Base-by-base conservation (phyloP, 257 asterid species). In the Plantago elongata region DNA sequence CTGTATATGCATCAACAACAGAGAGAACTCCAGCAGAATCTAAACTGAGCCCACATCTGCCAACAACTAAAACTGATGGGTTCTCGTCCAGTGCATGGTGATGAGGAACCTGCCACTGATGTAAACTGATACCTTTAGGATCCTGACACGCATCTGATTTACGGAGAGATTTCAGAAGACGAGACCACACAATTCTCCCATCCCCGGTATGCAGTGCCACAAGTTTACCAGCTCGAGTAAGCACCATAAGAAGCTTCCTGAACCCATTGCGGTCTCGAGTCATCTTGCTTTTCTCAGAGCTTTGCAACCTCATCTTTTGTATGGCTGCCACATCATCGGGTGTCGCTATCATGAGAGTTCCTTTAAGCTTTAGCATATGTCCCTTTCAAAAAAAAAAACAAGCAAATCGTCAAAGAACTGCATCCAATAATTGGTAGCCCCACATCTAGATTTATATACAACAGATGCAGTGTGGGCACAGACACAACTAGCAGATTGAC, bases 21-120 rank as follows among this genome's bases (percentile, higher is more conserved):
- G 96, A 81, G 69, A 83, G 74, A 62, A 87, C 89, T 42, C 97
- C 96, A 68, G 89, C 73, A 56, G 96, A 80, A 65, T 87, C 92
- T 64, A 74, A 67, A 69, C 66, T 66, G 64, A 17, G 64, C 30
- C 89, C 97, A 69, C 99, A 89, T 78, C 83, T 87, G 62, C 97
- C 99, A 73, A 89, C 81, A 57, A 93, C 87, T 61, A 93, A 81
- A 64, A 93, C 86, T 43, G 99, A 89, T 59, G 99, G 97, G 66
- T 92, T 83, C 76, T 89, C 94, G 64, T 92, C 95, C 83, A 93
- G 51, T 29, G 90, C 97, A 77, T 93, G 99, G 81, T 92, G 99
- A 81, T 93, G 99, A 64, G 99, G 99, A 68, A 84, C 95, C 69
- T 89, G 99, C 99, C 99, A 93, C 73, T 85, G 96, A 65, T 82